These are phyloP conservation scores for Neophaeococcomyces aloes DNA, from an alignment of 2,329 filamentous ascomycete genomes.

Conservation along the genomic window DNA sequence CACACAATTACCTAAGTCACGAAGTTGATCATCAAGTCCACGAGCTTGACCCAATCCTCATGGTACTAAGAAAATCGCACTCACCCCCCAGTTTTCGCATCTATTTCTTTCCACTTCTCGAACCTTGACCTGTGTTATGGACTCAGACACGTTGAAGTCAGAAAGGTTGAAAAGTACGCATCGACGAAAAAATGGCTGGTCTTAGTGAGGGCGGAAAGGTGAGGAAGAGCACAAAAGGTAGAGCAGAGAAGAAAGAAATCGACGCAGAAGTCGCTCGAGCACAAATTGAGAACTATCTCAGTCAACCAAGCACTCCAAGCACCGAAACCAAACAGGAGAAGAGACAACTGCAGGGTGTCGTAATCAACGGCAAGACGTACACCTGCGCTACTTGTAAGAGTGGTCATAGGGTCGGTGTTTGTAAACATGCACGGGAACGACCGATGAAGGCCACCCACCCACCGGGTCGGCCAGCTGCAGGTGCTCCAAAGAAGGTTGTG, in stretches of 20 bases:
- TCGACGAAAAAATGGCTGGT: no score
- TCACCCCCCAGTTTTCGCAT: no score
- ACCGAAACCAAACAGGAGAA: neutral
- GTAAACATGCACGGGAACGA: slow-evolving; percentile 19
- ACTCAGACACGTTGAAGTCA: no score
- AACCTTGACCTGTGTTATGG: no score
- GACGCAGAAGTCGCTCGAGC: neutral
- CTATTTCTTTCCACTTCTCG: no score
- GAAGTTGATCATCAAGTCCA: no score
- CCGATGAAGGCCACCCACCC: slow-evolving; percentile 19
- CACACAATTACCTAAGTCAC: no score
- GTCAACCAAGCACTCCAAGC: neutral
- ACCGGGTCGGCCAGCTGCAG: slow-evolving; percentile 18
- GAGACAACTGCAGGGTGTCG: slow-evolving; percentile 10
- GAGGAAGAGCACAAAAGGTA: no score
- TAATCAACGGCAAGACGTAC: slow-evolving; percentile 21
- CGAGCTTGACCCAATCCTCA: no score
- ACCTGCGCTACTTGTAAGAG: slow-evolving; percentile 20
- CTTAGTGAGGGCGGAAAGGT: no score
- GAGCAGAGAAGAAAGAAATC: neutral
- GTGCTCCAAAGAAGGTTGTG: slow-evolving; percentile 16
- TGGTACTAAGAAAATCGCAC: no score
- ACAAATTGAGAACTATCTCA: neutral
- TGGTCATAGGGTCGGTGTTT: slow-evolving; percentile 21
- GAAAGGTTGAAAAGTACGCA: no score